Evolutionary conservation across 768 basidiomycete genomes (phyloP), one percentile per base, ranked within the genome.

Genomic region (Trichaptum fuscoviolaceum): DNA sequence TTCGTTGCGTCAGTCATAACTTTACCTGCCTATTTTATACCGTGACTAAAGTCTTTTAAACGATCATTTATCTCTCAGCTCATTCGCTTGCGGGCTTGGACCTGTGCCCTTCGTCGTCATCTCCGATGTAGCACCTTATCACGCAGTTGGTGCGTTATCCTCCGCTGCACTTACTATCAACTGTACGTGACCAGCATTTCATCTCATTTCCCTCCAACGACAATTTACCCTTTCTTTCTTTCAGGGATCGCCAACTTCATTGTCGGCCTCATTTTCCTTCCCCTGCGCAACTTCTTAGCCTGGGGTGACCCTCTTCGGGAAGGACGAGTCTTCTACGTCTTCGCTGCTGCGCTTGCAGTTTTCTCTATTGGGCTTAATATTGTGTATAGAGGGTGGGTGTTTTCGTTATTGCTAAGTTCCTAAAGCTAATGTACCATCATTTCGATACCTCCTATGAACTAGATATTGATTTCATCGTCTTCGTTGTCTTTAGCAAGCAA

Each of bases 91-190:
- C 35, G 96, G 96, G 1, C 82, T 98, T 20, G 96, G 96, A 0
- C 95, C 96, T 1, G 79, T 98, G 35, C 96, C 96, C 0, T 99
- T 95, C 73, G 87, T 99, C 52, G 88, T 98, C 75, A 88, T 96
- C 35, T 88, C 95, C 18, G 95, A 98, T 73, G 87, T 97, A 24
- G 90, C 95, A 1, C 94, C 94, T 1, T 76, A 84, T 63, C 84
- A 90, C 71, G 75, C 72, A 30, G 73, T 72, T 8, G 68, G 75
- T 12, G 71, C 75, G 0, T 70, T 73, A 0, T 74, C 74, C 12
- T 75, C 74, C 4, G 66, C 72, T 24, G 77, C 74, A 0, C 72
- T 76, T 18, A 69, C 71, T 5, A 17, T 75, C 65, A 69, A 73
- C 59, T 72, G 69, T 66, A 67, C 35, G 18, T 34, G 64, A 35